Evolutionary conservation across 1,284 basidiomycete species (phyloP), one percentile per base, ranked within the genome.

Genomic region (Ganoderma meredithae): DNA sequence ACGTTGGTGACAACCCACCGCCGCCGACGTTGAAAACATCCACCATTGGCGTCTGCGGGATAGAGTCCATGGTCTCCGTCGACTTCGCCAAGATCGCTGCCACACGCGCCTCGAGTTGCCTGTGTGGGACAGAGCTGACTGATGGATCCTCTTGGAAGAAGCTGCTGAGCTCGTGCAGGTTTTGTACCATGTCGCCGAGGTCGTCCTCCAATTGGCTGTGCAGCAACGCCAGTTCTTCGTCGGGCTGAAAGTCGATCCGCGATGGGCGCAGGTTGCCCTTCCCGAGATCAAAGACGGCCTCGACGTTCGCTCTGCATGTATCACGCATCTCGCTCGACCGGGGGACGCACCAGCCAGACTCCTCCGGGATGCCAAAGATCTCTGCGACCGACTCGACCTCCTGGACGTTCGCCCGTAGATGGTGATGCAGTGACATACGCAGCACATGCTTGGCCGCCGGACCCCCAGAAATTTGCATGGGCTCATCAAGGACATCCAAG

Each of bases 401-500:
- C 56, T 82, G 79, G 33, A 83, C 81, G 64, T 84, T 77, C 55
- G 81, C 77, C 60, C 80, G 78, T 36, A 83, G 79, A 60, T 83
- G 83, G 47, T 85, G 78, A 74, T 91, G 88, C 86, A 92, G 92
- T 80, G 92, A 96, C 94, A 94, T 95, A 9, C 90, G 89, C 49
- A 96, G 82, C n/a, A 96, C 92, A 73, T 95, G 93, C 68, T 92
- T 92, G 0, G 94, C 93, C 4, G 90, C 85, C 47, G 90, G 89
- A 19, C 94, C 92, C 61, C 88, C 90, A 0, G 89, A 89, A 76
- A 95, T 90, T 27, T 87, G 88, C 77, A 95, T 89, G 0, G 95
- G 95, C 75, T 96, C 93, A 75, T 98, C 96, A 1, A 98, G 86
- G 19, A 98, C 95, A 60, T 97, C 95, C 56, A 98, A 85, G 0